Percentiles rank a stretch among this genome's conserved stretches.
Conservation (phyloP, 345 rosid species). For the Balakata baccata region DNA sequence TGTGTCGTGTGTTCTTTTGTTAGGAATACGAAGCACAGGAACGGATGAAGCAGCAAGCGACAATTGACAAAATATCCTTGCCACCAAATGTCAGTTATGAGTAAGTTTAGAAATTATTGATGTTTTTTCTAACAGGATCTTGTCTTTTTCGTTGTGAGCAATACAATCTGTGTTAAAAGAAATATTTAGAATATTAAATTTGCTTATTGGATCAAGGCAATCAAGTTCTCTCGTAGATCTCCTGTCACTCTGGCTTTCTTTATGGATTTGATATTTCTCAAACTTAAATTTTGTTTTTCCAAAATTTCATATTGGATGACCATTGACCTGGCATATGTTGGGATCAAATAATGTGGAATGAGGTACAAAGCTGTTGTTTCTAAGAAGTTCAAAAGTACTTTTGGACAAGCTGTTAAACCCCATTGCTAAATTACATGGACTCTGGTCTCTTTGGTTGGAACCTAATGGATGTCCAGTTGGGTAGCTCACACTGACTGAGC, state of each 20-base stretch:
- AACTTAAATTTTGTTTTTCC: not conserved
- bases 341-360: not conserved
- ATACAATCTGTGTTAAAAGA: not conserved
- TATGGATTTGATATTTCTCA: not conserved
- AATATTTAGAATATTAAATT: not conserved
- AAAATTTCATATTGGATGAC: not conserved
- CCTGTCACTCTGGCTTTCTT: not conserved
- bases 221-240: not conserved
- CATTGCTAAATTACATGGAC: too few species aligned
- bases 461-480: not conserved
- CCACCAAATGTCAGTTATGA: conserved; percentile 62
- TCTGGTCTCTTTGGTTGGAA: too few species aligned
- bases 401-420: not conserved
- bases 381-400: not conserved
- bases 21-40: conserved; percentile 82
- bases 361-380: not conserved
- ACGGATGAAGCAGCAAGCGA: conserved; percentile 62
- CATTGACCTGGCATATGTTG: not conserved
- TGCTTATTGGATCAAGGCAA: not conserved
- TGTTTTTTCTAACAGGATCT: not conserved
- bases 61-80: conserved; percentile 57
- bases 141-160: not conserved
- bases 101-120: conserved; percentile 38
- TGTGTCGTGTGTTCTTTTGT: conserved; percentile 1
- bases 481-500: not conserved